Conservation (phyloP, 1,139 yeast genomes). For the Debaryomyces subglobosus region DNA sequence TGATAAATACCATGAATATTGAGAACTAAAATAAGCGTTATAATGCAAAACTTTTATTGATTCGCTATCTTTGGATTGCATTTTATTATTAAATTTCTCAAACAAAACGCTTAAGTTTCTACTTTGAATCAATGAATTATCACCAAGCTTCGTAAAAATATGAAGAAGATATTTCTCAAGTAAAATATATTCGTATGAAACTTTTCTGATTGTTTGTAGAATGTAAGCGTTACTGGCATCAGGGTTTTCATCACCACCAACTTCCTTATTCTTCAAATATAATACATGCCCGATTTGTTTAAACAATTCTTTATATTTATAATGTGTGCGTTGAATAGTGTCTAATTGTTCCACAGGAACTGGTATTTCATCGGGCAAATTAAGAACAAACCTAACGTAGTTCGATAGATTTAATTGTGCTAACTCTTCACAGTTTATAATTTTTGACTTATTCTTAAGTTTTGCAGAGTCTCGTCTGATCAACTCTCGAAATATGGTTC, state of each 20-base stretch:
- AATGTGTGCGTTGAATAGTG: conserved; percentile 31
- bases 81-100: conserved; percentile 21
- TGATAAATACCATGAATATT: conserved; percentile 45
- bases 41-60: conserved; percentile 37
- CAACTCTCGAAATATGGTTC: conserved; percentile 32
- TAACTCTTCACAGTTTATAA: conserved; percentile 38
- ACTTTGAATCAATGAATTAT: conserved; percentile 36
- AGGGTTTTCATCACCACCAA: conserved; percentile 27
- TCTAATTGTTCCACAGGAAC: conserved; percentile 19
- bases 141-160: conserved; percentile 37
- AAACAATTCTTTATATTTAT: conserved; percentile 32
- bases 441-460: conserved; percentile 12
- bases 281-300: conserved; percentile 29
- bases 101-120: conserved; percentile 28
- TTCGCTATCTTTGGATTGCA: conserved; percentile 16
- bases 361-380: conserved; percentile 28
- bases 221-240: conserved; percentile 17
- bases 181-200: conserved; percentile 44
- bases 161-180: conserved; percentile 47
- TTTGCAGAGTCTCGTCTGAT: conserved; percentile 18
- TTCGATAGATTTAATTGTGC: conserved; percentile 43
- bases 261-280: conserved; percentile 33
- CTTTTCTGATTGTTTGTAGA: conserved; percentile 38
- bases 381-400: conserved; percentile 40
- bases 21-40: conserved; percentile 39